A percentile compares a stretch with the other conserved stretches of the same genome.
phyloP scores from a whole-genome alignment of 2,329 filamentous ascomycete genomes.

The Lasiodiplodia sp. region DNA sequence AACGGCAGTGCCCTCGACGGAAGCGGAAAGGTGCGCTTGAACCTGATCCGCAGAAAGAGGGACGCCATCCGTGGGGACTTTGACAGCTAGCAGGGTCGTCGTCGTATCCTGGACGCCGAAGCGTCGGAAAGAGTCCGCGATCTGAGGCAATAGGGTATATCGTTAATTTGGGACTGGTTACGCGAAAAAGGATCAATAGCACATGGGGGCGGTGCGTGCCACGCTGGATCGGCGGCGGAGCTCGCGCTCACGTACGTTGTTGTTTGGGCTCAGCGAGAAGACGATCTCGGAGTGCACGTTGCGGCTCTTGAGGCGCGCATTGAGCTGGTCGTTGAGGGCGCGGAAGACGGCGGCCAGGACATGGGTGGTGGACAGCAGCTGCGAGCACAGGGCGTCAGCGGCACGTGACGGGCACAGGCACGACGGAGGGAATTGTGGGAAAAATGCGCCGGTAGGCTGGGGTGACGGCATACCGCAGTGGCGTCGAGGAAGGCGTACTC shows the following conservation, averaged over 20 bases:
- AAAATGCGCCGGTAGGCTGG: neutral
- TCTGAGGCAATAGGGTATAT: slow-evolving; percentile 59
- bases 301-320: slow-evolving; percentile 72
- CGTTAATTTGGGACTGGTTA: slow-evolving; percentile 18
- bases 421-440: slow-evolving; percentile 2
- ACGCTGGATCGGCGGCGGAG: slow-evolving; percentile 10
- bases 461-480: slow-evolving; percentile 63
- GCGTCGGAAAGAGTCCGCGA: slow-evolving; percentile 87
- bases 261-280: slow-evolving; percentile 78
- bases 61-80: slow-evolving; percentile 65
- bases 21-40: slow-evolving; percentile 65
- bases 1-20: slow-evolving; percentile 68
- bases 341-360: slow-evolving; percentile 78
- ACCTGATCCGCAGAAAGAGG: slow-evolving; percentile 55
- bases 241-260: slow-evolving; percentile 67
- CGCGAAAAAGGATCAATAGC: neutral
- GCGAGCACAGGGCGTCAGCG: slow-evolving; percentile 14
- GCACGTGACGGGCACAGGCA: slow-evolving; percentile 4
- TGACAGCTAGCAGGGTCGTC: slow-evolving; percentile 78
- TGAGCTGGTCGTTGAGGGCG: slow-evolving; percentile 72
- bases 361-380: slow-evolving; percentile 77
- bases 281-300: slow-evolving; percentile 93
- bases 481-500: slow-evolving; percentile 96
- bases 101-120: slow-evolving; percentile 81
- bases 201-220: slow-evolving; percentile 18